phyloP scores from a whole-genome alignment of 2,329 filamentous ascomycete species.

The Pseudogymnoascus sp. region DNA sequence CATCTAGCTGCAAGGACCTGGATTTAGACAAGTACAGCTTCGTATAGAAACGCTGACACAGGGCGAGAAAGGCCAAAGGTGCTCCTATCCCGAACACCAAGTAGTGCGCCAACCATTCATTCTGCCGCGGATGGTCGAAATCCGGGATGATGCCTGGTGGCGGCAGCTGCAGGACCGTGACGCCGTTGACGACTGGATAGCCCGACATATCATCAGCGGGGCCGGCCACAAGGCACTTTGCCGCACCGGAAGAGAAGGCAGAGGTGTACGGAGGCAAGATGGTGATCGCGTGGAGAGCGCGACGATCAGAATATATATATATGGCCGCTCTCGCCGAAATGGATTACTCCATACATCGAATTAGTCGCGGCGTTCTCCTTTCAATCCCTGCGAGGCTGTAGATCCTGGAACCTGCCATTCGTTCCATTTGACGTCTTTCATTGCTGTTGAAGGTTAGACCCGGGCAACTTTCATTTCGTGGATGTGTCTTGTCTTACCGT shows the following conservation, averaged over 20 bases:
- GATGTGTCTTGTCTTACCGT: neutral
- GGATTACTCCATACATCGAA: neutral
- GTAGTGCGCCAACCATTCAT: conserved; percentile 9
- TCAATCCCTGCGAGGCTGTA: neutral
- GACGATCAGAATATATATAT: neutral
- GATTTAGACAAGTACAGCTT: conserved; percentile 10
- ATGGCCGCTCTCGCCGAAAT: neutral
- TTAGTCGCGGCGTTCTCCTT: neutral
- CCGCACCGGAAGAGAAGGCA: neutral
- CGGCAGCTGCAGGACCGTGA: conserved; percentile 7
- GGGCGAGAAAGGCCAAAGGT: conserved; percentile 12
- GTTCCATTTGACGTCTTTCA: neutral
- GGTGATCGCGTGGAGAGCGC: neutral
- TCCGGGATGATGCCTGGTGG: conserved; percentile 13
- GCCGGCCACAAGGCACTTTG: neutral
- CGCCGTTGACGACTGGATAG: conserved; percentile 10
- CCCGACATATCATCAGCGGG: neutral
- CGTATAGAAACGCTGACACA: conserved; percentile 17
- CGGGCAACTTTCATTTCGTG: neutral
- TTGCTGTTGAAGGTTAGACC: neutral
- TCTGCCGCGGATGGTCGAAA: conserved; percentile 13
- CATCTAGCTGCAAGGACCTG: conserved; percentile 12
- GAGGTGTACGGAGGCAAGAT: neutral
- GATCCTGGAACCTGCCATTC: neutral
- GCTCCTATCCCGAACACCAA: conserved; percentile 12